Percentiles rank a stretch among this genome's conserved stretches.
Evolutionary conservation across 352 stramenopile genomes (phyloP).

Genomic region (Globisporangium apiculatum): DNA sequence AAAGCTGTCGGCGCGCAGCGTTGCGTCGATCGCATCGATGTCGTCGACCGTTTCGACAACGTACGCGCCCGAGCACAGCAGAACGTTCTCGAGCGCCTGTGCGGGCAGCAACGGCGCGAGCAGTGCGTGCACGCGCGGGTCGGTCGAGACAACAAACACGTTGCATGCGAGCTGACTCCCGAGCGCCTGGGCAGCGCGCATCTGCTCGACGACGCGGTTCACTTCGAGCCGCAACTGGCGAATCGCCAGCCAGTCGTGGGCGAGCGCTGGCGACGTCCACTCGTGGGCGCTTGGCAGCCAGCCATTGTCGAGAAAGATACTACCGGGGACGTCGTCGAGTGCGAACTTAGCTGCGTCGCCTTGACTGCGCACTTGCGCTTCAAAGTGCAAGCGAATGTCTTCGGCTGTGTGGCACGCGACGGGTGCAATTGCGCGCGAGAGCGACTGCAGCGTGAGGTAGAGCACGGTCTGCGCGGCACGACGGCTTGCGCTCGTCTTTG

Average conservation of each 20-base stretch:
- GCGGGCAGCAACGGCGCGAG: slow-evolving; percentile 54
- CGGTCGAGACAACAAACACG: slow-evolving; percentile 35
- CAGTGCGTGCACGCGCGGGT: slow-evolving; percentile 32
- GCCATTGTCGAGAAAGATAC: slow-evolving; percentile 64
- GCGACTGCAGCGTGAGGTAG: slow-evolving; percentile 52
- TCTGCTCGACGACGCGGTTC: slow-evolving; percentile 70
- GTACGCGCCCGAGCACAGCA: slow-evolving; percentile 60
- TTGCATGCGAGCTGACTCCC: slow-evolving; percentile 77
- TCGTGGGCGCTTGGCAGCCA: slow-evolving; percentile 49
- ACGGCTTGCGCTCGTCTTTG: slow-evolving; percentile 70
- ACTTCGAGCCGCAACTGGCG: slow-evolving; percentile 81
- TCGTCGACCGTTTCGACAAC: slow-evolving; percentile 30
- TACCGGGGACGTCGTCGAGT: slow-evolving; percentile 51
- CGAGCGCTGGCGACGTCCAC: slow-evolving; percentile 46
- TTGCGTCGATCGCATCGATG: slow-evolving; percentile 25
- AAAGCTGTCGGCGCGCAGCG: slow-evolving; percentile 19
- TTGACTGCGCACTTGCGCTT: slow-evolving; percentile 25
- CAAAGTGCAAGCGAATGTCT: slow-evolving; percentile 92
- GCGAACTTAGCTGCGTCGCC: slow-evolving; percentile 17
- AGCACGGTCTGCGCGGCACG: slow-evolving; percentile 86
- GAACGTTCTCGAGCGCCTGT: slow-evolving; percentile 63
- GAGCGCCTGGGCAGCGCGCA: slow-evolving; percentile 44
- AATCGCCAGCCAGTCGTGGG: slow-evolving; percentile 84
- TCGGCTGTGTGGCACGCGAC: slow-evolving; percentile 95
- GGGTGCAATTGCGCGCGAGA: slow-evolving; percentile 72